A percentile compares a stretch with the other conserved stretches of the same genome.
Evolutionary conservation across 2,329 filamentous ascomycete species (phyloP).

Genomic region (Stachybotrys chlorohalonatus): DNA sequence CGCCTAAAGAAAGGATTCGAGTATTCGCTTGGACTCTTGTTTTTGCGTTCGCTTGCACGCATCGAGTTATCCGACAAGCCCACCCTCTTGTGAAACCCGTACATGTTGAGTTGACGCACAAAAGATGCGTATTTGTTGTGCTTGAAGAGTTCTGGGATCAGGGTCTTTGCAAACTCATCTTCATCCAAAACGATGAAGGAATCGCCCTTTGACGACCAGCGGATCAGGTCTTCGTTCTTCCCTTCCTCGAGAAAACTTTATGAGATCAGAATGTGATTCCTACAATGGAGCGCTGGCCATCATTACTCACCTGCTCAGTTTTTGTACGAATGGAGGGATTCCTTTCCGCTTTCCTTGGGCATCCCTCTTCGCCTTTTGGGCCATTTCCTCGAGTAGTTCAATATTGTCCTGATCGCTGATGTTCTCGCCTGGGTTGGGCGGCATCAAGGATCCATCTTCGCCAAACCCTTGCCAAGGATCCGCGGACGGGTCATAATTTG

Average conservation of each 20-base stretch:
- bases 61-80: slow-evolving; percentile 94
- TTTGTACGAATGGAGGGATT: slow-evolving; percentile 96
- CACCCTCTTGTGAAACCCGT: slow-evolving; percentile 94
- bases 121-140: slow-evolving; percentile 98
- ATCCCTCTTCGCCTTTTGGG: slow-evolving; percentile 75
- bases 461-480: slow-evolving; percentile 34
- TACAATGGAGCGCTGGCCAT: background rate
- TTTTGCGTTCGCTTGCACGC: slow-evolving; percentile 92
- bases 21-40: slow-evolving; percentile 97
- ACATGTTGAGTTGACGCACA: slow-evolving; percentile 92
- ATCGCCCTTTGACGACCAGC: slow-evolving; percentile 94
- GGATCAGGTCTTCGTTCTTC: slow-evolving; percentile 88
- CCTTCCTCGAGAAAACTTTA: slow-evolving; percentile 82
- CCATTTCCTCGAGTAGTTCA: slow-evolving; percentile 70
- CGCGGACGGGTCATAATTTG: slow-evolving; percentile 25
- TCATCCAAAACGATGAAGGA: slow-evolving; percentile 96
- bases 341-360: slow-evolving; percentile 86
- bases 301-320: slow-evolving; percentile 75
- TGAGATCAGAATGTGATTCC: background rate
- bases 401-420: slow-evolving; percentile 57
- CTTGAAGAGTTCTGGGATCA: slow-evolving; percentile 97
- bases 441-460: slow-evolving; percentile 29
- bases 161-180: slow-evolving; percentile 94
- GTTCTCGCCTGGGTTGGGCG: slow-evolving; percentile 24
- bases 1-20: slow-evolving; percentile 94